phyloP scores from a whole-genome alignment of 371 early-diverging fungal genomes.

The Mucor plumbeus region DNA sequence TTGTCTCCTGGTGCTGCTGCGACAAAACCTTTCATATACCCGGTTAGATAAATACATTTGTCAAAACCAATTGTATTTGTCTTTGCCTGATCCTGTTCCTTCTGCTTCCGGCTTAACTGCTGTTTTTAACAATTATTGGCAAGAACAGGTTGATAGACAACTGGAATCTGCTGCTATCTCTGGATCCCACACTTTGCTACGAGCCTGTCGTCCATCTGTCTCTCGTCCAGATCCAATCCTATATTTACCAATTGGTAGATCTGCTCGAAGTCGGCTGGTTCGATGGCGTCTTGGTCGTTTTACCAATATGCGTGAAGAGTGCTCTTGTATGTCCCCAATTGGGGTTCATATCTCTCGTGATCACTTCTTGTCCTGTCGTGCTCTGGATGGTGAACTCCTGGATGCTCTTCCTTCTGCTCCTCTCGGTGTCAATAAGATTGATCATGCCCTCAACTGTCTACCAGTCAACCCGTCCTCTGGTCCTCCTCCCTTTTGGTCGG shows the following conservation, averaged over 20 bases:
- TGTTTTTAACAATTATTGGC: no score
- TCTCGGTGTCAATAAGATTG: no score
- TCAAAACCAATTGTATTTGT: no score
- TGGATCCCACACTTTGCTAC: no score
- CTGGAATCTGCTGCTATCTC: no score
- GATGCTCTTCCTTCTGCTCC: background rate
- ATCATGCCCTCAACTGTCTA: background rate
- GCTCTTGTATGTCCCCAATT: background rate
- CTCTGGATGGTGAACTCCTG: background rate
- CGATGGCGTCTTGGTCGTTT: constrained; percentile 18
- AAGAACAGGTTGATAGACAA: no score
- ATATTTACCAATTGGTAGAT: background rate
- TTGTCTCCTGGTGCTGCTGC: no score
- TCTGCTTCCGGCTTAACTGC: no score
- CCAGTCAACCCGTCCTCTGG: background rate
- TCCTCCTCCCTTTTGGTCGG: constrained; percentile 6
- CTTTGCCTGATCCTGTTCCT: no score
- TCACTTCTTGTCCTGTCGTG: background rate
- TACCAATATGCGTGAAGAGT: constrained; percentile 8
- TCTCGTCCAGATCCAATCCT: constrained; percentile 9
- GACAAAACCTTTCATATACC: no score
- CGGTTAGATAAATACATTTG: no score
- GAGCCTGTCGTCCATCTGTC: background rate
- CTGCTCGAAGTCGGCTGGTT: constrained; percentile 13
- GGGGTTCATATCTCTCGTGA: background rate